Percentiles rank a stretch among this genome's conserved stretches.
Evolutionary conservation across 2,329 filamentous ascomycete genomes (phyloP).

Genomic region (Fusarium subglutinans): DNA sequence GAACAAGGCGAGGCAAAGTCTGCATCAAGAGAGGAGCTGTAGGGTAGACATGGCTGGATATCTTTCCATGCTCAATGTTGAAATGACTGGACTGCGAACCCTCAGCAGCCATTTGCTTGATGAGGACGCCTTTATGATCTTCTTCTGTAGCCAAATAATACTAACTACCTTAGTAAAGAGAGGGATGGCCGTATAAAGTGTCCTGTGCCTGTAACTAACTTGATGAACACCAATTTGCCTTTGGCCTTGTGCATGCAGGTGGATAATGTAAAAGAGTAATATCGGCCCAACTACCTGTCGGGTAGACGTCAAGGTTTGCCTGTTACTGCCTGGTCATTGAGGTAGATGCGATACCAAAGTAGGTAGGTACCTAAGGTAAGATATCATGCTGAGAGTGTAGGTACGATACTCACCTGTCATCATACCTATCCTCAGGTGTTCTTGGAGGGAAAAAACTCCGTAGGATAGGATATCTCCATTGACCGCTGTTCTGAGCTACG

Average conservation of each 20-base stretch:
- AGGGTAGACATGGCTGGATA: neutral
- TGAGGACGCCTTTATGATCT: neutral
- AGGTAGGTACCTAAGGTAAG: neutral
- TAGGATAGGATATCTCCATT: neutral
- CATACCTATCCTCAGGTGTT: neutral
- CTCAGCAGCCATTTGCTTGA: neutral
- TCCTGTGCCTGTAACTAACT: neutral
- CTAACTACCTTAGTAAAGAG: neutral
- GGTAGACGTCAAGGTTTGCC: conserved; percentile 13
- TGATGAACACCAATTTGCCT: neutral
- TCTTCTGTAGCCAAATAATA: neutral
- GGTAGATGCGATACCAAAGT: neutral
- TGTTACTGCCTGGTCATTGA: conserved; percentile 4
- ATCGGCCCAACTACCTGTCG: neutral
- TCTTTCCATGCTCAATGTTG: neutral
- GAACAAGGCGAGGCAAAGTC: conserved; percentile 10
- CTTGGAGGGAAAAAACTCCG: neutral
- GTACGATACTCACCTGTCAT: neutral
- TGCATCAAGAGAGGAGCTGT: conserved; percentile 42
- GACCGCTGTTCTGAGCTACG: conserved; percentile 29
- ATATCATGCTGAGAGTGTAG: neutral
- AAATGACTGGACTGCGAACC: neutral
- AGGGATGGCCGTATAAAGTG: conserved; percentile 11
- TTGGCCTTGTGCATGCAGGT: neutral
- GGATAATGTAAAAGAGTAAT: conserved; percentile 11